Percentiles rank a stretch among this genome's conserved stretches.
Evolutionary conservation across 1,284 basidiomycete genomes (phyloP).

Genomic region (Malassezia globosa): DNA sequence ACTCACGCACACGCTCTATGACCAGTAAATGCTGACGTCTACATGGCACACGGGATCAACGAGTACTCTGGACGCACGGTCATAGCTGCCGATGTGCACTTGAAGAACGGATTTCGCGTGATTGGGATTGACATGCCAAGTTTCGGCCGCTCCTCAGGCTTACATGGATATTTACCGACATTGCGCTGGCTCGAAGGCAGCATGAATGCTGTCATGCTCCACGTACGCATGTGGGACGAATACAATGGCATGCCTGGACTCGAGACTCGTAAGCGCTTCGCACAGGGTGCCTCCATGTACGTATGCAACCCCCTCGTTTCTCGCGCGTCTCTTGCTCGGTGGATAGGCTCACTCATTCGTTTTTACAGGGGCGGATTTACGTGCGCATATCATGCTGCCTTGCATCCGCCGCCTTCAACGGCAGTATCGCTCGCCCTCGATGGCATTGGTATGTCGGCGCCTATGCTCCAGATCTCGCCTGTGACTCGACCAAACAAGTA

Average conservation of each 20-base stretch:
- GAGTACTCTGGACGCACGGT: slow-evolving; percentile 26
- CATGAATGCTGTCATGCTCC: slow-evolving; percentile 50
- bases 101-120: slow-evolving; percentile 51
- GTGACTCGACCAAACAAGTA: slow-evolving; percentile 47
- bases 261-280: slow-evolving; percentile 36
- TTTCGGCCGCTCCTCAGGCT: slow-evolving; percentile 48
- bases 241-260: slow-evolving; percentile 16
- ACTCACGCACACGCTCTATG: not conserved
- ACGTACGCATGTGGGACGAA: slow-evolving; percentile 42
- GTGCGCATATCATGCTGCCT: slow-evolving; percentile 42
- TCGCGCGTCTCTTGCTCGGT: too few relatives aligned
- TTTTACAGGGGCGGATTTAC: slow-evolving; percentile 50
- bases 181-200: slow-evolving; percentile 49
- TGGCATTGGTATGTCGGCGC: slow-evolving; percentile 49
- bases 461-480: slow-evolving; percentile 49
- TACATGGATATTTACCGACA: slow-evolving; percentile 50
- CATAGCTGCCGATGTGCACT: slow-evolving; percentile 49
- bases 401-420: slow-evolving; percentile 33
- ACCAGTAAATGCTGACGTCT: slow-evolving; percentile 28
- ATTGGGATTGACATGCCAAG: slow-evolving; percentile 52
- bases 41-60: slow-evolving; percentile 42
- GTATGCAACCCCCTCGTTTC: not conserved
- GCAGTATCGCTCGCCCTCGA: slow-evolving; percentile 23
- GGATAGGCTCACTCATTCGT: too few relatives aligned
- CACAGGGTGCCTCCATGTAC: slow-evolving; percentile 48